Percentiles rank a stretch among this genome's conserved stretches.
phyloP scores from a whole-genome alignment of 305 asterid genomes.

The Fraxinus greggii region DNA sequence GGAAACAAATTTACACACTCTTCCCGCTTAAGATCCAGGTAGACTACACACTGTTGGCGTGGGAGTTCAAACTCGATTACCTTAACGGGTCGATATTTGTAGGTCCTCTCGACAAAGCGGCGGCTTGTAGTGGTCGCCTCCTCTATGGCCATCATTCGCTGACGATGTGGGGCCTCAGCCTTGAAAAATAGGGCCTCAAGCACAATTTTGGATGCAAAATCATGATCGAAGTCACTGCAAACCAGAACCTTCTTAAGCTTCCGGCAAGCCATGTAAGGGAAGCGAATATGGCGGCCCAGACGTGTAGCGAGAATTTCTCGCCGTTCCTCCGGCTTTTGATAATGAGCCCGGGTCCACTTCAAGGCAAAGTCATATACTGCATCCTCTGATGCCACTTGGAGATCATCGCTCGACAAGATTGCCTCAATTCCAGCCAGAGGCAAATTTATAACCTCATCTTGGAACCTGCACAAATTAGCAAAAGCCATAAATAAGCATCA shows the following conservation, averaged over 20 bases:
- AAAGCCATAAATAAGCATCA: slow-evolving; percentile 11
- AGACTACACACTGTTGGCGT: slow-evolving; percentile 32
- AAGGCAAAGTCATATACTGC: slow-evolving; percentile 82
- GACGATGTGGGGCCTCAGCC: slow-evolving; percentile 33
- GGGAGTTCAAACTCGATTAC: slow-evolving; percentile 37
- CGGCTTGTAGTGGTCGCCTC: slow-evolving; percentile 17
- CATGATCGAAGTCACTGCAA: slow-evolving; percentile 30
- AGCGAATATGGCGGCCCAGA: slow-evolving; percentile 74
- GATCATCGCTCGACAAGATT: slow-evolving; percentile 78
- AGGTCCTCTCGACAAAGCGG: slow-evolving; percentile 30
- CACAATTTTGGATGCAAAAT: slow-evolving; percentile 31
- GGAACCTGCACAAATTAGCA: slow-evolving; percentile 53
- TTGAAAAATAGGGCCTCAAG: slow-evolving; percentile 39
- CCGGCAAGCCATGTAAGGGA: slow-evolving; percentile 80
- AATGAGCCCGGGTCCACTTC: slow-evolving; percentile 81
- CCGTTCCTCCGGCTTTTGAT: slow-evolving; percentile 68
- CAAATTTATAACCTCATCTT: slow-evolving; percentile 77
- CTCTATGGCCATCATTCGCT: slow-evolving; percentile 28
- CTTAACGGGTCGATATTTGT: slow-evolving; percentile 37
- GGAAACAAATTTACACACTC: slow-evolving; percentile 37
- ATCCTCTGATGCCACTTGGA: slow-evolving; percentile 94
- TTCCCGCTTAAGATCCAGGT: slow-evolving; percentile 33
- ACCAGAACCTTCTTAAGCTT: slow-evolving; percentile 80
- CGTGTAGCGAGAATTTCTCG: slow-evolving; percentile 66
- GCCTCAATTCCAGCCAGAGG: slow-evolving; percentile 95